Percentiles rank a stretch among this genome's conserved stretches.
Evolutionary conservation across 179 eudicot genomes (phyloP).

Genomic region (Pouteria campechiana): DNA sequence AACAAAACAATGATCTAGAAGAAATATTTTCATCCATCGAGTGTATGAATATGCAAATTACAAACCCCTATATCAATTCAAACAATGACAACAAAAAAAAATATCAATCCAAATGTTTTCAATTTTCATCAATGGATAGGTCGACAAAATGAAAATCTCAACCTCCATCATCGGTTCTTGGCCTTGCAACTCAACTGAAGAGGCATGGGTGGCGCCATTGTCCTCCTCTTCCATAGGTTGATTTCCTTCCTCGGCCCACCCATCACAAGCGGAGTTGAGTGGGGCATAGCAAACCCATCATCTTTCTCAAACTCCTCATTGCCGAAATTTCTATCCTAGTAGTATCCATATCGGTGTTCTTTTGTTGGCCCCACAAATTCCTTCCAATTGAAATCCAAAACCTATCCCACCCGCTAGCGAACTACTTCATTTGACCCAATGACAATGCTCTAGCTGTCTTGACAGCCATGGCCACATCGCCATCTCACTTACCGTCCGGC

Average conservation of each 20-base stretch:
- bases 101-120: too few relatives aligned
- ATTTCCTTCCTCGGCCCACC: constrained; percentile 55
- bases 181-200: constrained; percentile 24
- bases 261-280: constrained; percentile 53
- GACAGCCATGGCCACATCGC: too few relatives aligned
- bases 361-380: constrained; percentile 36
- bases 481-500: too few relatives aligned
- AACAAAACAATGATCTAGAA: too few relatives aligned
- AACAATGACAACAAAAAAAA: too few relatives aligned
- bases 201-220: constrained; percentile 59
- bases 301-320: constrained; percentile 12
- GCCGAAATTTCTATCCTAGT: constrained; percentile 33
- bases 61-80: too few relatives aligned
- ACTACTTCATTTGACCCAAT: constrained; percentile 54
- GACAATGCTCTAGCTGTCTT: constrained; percentile 23
- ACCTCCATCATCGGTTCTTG: too few relatives aligned
- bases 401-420: constrained; percentile 60
- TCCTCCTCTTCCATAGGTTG: constrained; percentile 82
- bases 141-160: too few relatives aligned
- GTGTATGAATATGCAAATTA: too few relatives aligned
- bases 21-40: too few relatives aligned
- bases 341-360: constrained; percentile 18
- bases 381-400: constrained; percentile 58
- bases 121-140: too few relatives aligned
- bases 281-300: constrained; percentile 32